Evolutionary conservation across 768 basidiomycete genomes (phyloP).

Genomic region (Serendipita sp.): DNA sequence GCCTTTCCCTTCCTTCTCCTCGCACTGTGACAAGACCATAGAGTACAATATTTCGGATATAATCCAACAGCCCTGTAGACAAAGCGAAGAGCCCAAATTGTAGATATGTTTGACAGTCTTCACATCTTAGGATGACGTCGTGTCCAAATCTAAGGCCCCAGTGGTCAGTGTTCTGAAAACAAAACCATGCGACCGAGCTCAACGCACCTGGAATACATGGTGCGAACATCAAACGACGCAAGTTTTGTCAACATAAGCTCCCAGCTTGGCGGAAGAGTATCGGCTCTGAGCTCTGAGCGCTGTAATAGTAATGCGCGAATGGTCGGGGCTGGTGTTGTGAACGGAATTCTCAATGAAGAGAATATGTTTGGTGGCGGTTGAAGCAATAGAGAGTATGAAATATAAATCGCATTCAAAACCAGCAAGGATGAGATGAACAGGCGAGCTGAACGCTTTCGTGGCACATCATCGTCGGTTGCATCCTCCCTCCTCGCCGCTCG

Average conservation of each 20-base stretch:
- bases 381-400: constrained; percentile 29
- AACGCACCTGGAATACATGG: constrained; percentile 40
- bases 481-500: background rate
- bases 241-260: constrained; percentile 39
- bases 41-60: constrained; percentile 38
- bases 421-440: constrained; percentile 7
- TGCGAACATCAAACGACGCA: constrained; percentile 38
- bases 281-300: constrained; percentile 20
- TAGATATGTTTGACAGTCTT: constrained; percentile 41
- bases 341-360: constrained; percentile 32
- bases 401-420: constrained; percentile 29
- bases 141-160: constrained; percentile 43
- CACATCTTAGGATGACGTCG: constrained; percentile 40
- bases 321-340: constrained; percentile 35
- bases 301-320: constrained; percentile 32
- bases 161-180: background rate
- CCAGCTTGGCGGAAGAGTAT: constrained; percentile 28
- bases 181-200: background rate
- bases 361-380: constrained; percentile 48
- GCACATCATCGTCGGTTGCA: background rate
- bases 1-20: constrained; percentile 25
- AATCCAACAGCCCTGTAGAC: constrained; percentile 37
- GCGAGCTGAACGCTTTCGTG: background rate
- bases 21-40: constrained; percentile 32
- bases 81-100: constrained; percentile 47